Evolutionary conservation across 2,329 filamentous ascomycete species (phyloP), one percentile per base, ranked within the genome.

Genomic region (Diaporthe humulicola): DNA sequence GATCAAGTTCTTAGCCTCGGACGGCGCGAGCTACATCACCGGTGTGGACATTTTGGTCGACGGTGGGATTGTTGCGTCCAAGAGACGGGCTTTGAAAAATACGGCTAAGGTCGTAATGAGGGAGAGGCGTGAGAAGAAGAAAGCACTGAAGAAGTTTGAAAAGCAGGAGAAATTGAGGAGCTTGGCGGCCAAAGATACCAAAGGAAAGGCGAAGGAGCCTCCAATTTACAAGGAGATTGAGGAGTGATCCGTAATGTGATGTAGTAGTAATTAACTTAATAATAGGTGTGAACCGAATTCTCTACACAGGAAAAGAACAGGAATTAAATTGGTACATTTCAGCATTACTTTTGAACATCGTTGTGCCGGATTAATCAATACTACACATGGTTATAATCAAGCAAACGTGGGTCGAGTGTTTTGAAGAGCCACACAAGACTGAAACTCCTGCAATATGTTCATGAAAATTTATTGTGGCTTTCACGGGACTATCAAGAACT

Each of bases 21-120:
- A 61, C 1, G 71, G 71, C 22, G 71, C 71, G 10, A 73, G 58
- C 17, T 73, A 73, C 28, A 73, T 73, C 19, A 73, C 71, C 10
- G 71, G 71, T 14, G 58, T 61, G 4, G 71, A 73, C 25, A 33
- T 73, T 3, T 22, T 64, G n/a, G 71, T 73, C 17, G 71, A 73
- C n/a, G 71, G 71, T 25, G 71, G 71, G 17, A 67, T 52, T 12
- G n/a, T 67, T 22, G 64, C 64, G 19, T 67, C 64, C 2, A 67
- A n/a, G 64, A 28, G 33, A 22, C 45, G 64, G 45, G 64, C 15
- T 8, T 25, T 67, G 64, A 52, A 52, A n/a, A 67, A 15, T 19
- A 67, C 64, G 15, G 45, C 45, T 14, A 67, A 67, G 33, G 45
- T 67, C 19, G 64, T 52, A 33, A 67, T 67, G 45, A 67, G 38